Evolutionary conservation across 2,329 filamentous ascomycete species (phyloP), one percentile per base, ranked within the genome.

Genomic region (Penicillium sp.): DNA sequence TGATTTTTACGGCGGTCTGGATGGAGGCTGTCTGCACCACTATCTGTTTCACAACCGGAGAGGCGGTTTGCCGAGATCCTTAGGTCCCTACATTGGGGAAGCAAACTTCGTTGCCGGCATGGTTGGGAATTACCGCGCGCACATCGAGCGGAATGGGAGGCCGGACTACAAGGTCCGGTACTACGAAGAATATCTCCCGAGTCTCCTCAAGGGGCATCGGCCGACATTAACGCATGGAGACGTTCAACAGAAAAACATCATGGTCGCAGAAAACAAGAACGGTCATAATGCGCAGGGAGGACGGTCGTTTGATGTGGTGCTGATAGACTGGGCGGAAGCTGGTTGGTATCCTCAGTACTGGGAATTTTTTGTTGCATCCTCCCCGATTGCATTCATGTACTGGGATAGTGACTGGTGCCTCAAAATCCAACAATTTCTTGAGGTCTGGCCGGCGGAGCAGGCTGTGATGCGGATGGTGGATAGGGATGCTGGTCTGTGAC

Each of bases 191-290:
- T 56, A 62, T 33, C 38, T 65, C 24, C 6, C 50, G 48, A 35
- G 46, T n/a, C 49, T 63, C 29, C 52, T 63, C 44, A 49, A 61
- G 47, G 61, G 61, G 12, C 59, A 64, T 42, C 58, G 56, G 50
- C 58, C 63, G 0, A 64, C 55, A 35, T 53, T 64, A 37, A 64
- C 62, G 9, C 62, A 66, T 50, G 59, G 61, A 29, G 62, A 63
- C 36, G 40, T 59, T 46, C 61, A 66, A 53, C 60, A 57, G 49
- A 61, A 60, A 42, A 63, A 61, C 34, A 60, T 61, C 48, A 53
- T 61, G 43, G 57, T 59, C 34, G 53, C 34, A 12, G 54, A 60
- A 43, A 58, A 59, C 48, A 44, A 32, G 39, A 50, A 38, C 39
- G 13, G 41, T 25, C 35, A 1, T 33, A 60, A 61, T 13, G 45